phyloP scores from a whole-genome alignment of 2,329 filamentous ascomycete species.

The Camillea tinctor region DNA sequence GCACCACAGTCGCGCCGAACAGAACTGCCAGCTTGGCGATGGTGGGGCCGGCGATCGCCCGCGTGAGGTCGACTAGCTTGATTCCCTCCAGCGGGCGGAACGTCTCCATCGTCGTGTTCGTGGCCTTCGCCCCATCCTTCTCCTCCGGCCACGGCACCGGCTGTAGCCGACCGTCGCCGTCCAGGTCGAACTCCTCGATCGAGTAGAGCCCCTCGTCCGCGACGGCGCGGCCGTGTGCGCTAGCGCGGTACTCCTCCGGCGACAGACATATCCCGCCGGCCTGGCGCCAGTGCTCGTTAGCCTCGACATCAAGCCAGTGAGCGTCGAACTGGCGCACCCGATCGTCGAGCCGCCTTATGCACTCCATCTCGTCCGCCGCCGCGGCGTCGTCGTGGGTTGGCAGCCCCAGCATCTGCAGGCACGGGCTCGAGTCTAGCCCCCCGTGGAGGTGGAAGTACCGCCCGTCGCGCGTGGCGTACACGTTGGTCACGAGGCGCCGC shows the following conservation, averaged over 20 bases:
- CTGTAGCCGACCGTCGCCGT: slow-evolving; percentile 23
- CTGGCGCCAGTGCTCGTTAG: slow-evolving; percentile 34
- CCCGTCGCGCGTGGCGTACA: slow-evolving; percentile 35
- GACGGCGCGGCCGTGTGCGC: slow-evolving; percentile 27
- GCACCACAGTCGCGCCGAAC: slow-evolving; percentile 35
- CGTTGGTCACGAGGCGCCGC: slow-evolving; percentile 33
- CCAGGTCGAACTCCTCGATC: slow-evolving; percentile 20
- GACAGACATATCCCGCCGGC: slow-evolving; percentile 34
- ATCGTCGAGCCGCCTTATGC: slow-evolving; percentile 25
- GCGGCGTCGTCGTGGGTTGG: slow-evolving; percentile 26
- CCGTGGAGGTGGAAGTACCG: slow-evolving; percentile 38
- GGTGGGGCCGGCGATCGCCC: slow-evolving; percentile 36
- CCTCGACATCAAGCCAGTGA: slow-evolving; percentile 29
- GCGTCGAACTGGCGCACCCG: slow-evolving; percentile 27
- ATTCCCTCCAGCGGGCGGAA: slow-evolving; percentile 34
- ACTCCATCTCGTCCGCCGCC: slow-evolving; percentile 29
- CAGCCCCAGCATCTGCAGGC: slow-evolving; percentile 34
- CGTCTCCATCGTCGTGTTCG: slow-evolving; percentile 5
- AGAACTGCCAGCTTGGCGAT: slow-evolving; percentile 33
- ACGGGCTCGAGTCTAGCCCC: slow-evolving; percentile 30
- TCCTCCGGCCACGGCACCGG: slow-evolving; percentile 27
- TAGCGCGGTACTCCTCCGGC: slow-evolving; percentile 32
- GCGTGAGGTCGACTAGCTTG: slow-evolving; percentile 35
- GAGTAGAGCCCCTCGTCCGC: slow-evolving; percentile 27
- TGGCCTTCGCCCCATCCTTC: slow-evolving; percentile 1